Evolutionary conservation across 2,329 filamentous ascomycete species (phyloP).

Genomic region (Acephala macrosclerotiorum): DNA sequence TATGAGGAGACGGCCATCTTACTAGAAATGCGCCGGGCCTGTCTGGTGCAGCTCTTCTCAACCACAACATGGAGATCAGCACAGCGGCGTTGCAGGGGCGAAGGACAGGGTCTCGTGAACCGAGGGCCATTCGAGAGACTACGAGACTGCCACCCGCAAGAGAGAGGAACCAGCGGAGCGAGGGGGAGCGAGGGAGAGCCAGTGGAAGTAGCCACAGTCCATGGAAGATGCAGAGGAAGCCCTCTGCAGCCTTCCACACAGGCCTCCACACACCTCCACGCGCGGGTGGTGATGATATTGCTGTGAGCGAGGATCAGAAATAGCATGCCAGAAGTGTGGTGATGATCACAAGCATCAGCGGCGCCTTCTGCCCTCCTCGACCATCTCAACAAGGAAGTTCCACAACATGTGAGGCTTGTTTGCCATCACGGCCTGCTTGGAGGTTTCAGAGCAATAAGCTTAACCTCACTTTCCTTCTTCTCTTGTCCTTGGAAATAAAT

Average conservation of each 20-base stretch:
- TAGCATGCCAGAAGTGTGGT: constrained; percentile 10
- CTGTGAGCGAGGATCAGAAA: constrained; percentile 14
- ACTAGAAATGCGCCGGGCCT: constrained; percentile 26
- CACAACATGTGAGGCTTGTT: constrained; percentile 18
- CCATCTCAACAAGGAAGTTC: constrained; percentile 25
- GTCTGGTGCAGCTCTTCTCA: constrained; percentile 21
- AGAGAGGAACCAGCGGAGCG: background rate
- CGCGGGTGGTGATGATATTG: constrained; percentile 1
- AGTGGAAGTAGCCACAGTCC: constrained; percentile 3
- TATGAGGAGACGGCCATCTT: constrained; percentile 35
- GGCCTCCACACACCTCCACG: constrained; percentile 10
- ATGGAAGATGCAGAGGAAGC: constrained; percentile 39
- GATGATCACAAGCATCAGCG: constrained; percentile 27
- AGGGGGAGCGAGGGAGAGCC: constrained; percentile 2
- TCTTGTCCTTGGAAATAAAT: constrained; percentile 12
- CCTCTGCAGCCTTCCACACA: constrained; percentile 43
- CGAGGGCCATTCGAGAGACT: constrained; percentile 6
- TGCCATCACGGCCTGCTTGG: constrained; percentile 18
- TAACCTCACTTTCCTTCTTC: constrained; percentile 20
- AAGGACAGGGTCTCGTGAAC: background rate
- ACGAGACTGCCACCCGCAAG: background rate
- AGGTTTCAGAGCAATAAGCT: constrained; percentile 23
- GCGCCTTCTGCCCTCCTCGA: background rate
- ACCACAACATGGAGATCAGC: constrained; percentile 35
- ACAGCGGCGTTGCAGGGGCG: constrained; percentile 34